Base-by-base conservation (phyloP, 169 alveolate genomes). In the Cryptosporidium xiaoi region DNA sequence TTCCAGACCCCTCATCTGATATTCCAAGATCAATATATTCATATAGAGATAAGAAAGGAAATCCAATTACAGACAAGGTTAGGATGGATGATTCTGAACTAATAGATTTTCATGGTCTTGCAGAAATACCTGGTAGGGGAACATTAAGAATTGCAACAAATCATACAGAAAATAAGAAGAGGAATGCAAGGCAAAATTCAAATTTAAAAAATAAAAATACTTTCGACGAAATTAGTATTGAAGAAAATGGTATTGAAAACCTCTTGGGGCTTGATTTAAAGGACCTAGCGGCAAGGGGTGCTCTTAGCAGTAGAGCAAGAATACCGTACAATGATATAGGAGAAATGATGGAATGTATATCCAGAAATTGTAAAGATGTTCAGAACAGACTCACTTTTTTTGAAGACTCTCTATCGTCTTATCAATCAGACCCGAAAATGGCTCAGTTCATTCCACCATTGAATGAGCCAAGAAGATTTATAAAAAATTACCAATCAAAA, bases 341-440 rank as follows among this genome's bases (percentile, higher is more conserved):
- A 12, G 87, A 77, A 51, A 77, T 77, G 87, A 56, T 77, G 69
- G 87, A 77, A 27, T 58, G 87, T 40, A 77, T 77, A 16, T 77
- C 87, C 13, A 77, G 64, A 77, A 77, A 62, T 66, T 77, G 87
- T 24, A 56, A 77, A 62, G 87, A 77, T 77, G 87, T 77, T 60
- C 87, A 77, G 7, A 60, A 44, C 13, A 77, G 50, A n/a, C 87
- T 77, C 40, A 44, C 62, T 44, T 15, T 60, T 56, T 56, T 77
- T 40, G 87, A 77, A 60, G 71, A 77, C 36, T 36, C 77, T 1
- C 27, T 77, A 24, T 55, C 87, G 7, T 60, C 71, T 8, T 62
- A 60, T 62, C 87, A 77, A 40, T 16, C 64, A 0, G 48, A 77
- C 24, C 87, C 87, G 7, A 77, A 62, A 34, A 77, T 56, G 71